A percentile compares a stretch with the other conserved stretches of the same genome.
phyloP scores from a whole-genome alignment of 805 yeast species.

The Lipomyces mesembrius region DNA sequence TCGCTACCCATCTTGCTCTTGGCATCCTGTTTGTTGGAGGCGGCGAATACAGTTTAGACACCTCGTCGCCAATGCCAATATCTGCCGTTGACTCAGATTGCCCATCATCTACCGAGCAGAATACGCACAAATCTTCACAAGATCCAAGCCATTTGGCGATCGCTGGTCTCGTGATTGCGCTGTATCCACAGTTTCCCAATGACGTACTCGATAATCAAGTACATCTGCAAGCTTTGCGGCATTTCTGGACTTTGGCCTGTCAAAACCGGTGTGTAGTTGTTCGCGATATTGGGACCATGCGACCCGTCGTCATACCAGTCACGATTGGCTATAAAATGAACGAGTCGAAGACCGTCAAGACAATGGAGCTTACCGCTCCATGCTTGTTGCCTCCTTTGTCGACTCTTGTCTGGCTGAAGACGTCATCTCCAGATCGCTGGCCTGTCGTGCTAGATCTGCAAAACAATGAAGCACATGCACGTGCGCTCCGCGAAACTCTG shows the following conservation, averaged over 20 bases:
- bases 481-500: constrained; percentile 22
- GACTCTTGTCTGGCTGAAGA: constrained; percentile 13
- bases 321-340: constrained; percentile 45
- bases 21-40: constrained; percentile 92
- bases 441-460: constrained; percentile 31
- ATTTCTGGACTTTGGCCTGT: constrained; percentile 86
- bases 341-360: constrained; percentile 32
- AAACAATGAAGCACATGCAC: constrained; percentile 23
- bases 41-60: constrained; percentile 82
- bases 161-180: constrained; percentile 71
- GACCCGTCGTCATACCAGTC: constrained; percentile 47
- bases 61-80: constrained; percentile 43
- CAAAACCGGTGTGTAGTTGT: constrained; percentile 81
- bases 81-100: neutral
- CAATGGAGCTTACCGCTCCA: constrained; percentile 25
- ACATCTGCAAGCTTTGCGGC: constrained; percentile 82
- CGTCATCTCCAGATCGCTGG: constrained; percentile 27
- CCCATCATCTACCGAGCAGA: neutral
- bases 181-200: constrained; percentile 73
- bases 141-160: constrained; percentile 55
- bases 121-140: neutral
- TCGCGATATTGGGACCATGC: constrained; percentile 66
- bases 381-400: constrained; percentile 32
- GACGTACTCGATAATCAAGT: constrained; percentile 53
- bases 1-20: constrained; percentile 78